Base-by-base conservation (phyloP, 1,284 basidiomycete species). In the Marasmius oreades region DNA sequence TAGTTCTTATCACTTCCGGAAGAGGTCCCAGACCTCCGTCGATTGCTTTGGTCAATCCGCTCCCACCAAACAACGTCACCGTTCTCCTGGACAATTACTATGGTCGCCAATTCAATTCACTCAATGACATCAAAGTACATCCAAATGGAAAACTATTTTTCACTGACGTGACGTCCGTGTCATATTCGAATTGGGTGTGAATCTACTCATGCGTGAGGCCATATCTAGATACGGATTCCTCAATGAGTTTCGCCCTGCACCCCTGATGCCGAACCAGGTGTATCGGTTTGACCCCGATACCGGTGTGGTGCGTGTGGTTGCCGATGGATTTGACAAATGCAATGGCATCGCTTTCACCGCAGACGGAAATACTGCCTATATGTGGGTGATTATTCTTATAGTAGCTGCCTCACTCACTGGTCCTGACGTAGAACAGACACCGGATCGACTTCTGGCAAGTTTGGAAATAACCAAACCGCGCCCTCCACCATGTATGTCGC, bases 51-150 rank as follows among this genome's bases (percentile, higher is more conserved):
- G 82, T 91, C 52, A 81, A 92, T 66, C 87, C 89, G 0, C 61
- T 62, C 0, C 63, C 80, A 12, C 90, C 90, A 0, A 76, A 81
- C 68, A 85, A 87, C 55, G 70, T 77, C 6, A 86, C 84, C 20
- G 79, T 87, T 43, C 64, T 88, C 16, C 66, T 89, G 55, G 84
- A 90, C 72, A 90, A 87, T 69, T 86, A 76, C 66, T 87, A 80
- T 63, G 90, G 90, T 2, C 75, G 88, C 8, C 88, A 92, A 64
- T 93, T 92, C 73, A 91, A 89, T 70, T 88, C 88, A 1, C 70
- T 92, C 53, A 92, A 93, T 67, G 91, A 93, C 65, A 73, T 87
- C 56, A 90, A 87, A 63, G 74, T 92, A 3, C 86, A 90, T 58
- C 86, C 86, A 0, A 84, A 77, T 52, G 81, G 80, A 14, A 80